These are phyloP conservation scores for Xylaria flabelliformis DNA, from an alignment of 495 filamentous ascomycete genomes.

Conservation along the genomic window DNA sequence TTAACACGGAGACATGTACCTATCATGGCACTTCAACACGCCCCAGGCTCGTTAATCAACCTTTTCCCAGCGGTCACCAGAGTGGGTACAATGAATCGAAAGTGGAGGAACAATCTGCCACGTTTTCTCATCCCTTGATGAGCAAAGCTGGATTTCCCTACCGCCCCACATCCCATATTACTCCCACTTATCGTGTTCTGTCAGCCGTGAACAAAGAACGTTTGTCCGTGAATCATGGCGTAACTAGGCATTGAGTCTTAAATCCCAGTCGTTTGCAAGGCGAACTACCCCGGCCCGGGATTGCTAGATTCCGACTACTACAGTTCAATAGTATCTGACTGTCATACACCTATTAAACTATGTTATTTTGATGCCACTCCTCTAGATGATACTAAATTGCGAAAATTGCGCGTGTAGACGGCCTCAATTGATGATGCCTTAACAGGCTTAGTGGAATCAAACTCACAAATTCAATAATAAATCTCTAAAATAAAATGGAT, in stretches of 20 bases:
- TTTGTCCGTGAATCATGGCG: neutral
- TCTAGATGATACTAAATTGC: neutral
- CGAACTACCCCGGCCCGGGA: neutral
- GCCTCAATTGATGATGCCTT: neutral
- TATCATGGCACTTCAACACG: neutral
- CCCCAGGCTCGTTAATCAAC: neutral
- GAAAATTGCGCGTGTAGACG: neutral
- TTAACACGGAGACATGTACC: neutral
- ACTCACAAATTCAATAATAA: neutral
- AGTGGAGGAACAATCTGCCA: constrained; percentile 5
- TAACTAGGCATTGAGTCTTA: neutral
- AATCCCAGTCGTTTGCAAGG: neutral
- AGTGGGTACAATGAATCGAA: neutral
- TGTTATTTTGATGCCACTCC: neutral
- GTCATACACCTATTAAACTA: neutral
- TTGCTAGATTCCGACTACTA: neutral
- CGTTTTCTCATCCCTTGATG: neutral
- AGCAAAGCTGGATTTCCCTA: neutral
- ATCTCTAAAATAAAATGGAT: too few relatives aligned
- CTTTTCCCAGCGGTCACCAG: neutral
- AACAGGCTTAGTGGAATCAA: neutral
- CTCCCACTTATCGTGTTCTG: neutral
- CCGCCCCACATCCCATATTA: neutral
- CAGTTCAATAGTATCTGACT: neutral
- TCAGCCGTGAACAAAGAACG: neutral